A percentile compares a stretch with the other conserved stretches of the same genome.
Conservation (phyloP, 495 filamentous ascomycete genomes). For the Xylaria sp. region DNA sequence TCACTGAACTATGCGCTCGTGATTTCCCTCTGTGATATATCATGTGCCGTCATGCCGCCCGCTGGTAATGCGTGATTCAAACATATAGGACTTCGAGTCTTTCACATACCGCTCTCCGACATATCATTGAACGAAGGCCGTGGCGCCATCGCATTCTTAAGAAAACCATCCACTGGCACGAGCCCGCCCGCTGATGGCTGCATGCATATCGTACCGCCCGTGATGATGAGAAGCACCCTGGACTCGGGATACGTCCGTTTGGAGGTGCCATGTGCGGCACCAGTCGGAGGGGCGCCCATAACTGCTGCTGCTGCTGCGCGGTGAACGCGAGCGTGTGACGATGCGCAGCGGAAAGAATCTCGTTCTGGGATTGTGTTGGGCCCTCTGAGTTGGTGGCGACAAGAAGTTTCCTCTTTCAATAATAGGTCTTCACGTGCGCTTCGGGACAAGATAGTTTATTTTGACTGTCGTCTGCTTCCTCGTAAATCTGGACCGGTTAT, state of each 20-base stretch:
- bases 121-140: constrained; percentile 91
- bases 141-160: constrained; percentile 81
- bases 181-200: constrained; percentile 69
- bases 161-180: constrained; percentile 79
- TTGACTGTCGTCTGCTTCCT: background rate
- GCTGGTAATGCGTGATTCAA: background rate
- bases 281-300: background rate
- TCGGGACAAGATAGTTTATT: background rate
- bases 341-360: background rate
- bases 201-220: constrained; percentile 98
- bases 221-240: constrained; percentile 88
- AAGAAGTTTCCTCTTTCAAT: background rate
- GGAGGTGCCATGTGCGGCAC: constrained; percentile 7
- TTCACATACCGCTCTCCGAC: constrained; percentile 59
- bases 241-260: constrained; percentile 65
- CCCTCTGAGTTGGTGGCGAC: background rate
- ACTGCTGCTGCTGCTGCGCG: background rate
- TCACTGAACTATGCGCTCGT: background rate
- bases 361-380: background rate
- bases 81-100: constrained; percentile 17
- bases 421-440: background rate
- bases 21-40: background rate
- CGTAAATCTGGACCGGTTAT: background rate
- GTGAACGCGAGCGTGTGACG: background rate
- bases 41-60: background rate